These are phyloP conservation scores for Eucalyptus albens DNA, from an alignment of 345 rosid species.

Conservation along the genomic window DNA sequence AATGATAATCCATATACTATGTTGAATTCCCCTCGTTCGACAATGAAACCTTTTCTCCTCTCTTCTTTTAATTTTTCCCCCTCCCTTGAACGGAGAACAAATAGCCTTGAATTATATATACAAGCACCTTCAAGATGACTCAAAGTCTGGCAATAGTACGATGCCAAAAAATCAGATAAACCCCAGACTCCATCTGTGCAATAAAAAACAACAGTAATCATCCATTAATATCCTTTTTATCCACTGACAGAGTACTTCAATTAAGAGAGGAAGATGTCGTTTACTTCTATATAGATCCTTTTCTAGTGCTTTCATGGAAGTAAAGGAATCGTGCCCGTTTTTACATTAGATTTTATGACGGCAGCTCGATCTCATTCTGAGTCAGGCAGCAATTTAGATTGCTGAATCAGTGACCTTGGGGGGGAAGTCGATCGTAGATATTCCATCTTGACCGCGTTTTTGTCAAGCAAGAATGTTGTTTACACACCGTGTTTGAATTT, in stretches of 20 bases:
- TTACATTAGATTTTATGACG: not conserved
- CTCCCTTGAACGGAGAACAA: not conserved
- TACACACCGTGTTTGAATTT: not conserved
- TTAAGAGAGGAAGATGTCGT: not conserved
- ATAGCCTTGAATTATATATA: not conserved
- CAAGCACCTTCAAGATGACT: not conserved
- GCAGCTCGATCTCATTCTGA: not conserved
- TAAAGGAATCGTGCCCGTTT: not conserved
- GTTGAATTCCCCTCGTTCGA: not conserved
- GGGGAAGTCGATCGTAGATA: not conserved
- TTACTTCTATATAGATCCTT: not conserved
- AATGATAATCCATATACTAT: not conserved
- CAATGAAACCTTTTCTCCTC: not conserved
- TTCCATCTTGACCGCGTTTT: not conserved
- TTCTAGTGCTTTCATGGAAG: not conserved
- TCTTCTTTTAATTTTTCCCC: not conserved
- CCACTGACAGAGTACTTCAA: not conserved
- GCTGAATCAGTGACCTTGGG: not conserved
- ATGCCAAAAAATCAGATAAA: not conserved
- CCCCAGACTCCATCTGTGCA: not conserved
- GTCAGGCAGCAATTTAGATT: not conserved
- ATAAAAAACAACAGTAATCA: not conserved
- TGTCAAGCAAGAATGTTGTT: not conserved
- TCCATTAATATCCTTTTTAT: not conserved
- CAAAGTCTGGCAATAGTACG: not conserved